phyloP scores from a whole-genome alignment of 768 basidiomycete genomes.

The Macrolepiota fuliginosa region DNA sequence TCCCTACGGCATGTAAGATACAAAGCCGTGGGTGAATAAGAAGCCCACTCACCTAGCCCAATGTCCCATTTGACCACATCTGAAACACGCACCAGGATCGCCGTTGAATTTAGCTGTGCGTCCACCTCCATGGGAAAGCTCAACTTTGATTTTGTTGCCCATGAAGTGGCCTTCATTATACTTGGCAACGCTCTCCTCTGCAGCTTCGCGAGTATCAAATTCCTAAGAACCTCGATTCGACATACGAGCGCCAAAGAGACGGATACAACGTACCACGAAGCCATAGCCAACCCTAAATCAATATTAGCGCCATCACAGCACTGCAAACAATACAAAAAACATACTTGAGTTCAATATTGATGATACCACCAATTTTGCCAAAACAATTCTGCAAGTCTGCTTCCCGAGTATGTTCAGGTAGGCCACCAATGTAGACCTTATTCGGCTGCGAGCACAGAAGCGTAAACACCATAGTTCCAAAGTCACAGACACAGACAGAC shows the following conservation, averaged over 20 bases:
- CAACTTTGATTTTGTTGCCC: slow-evolving; percentile 91
- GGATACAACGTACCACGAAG: slow-evolving; percentile 67
- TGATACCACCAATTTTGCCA: slow-evolving; percentile 76
- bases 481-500: slow-evolving; percentile 32
- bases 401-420: slow-evolving; percentile 83
- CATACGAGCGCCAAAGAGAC: neutral
- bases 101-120: slow-evolving; percentile 76
- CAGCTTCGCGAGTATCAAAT: slow-evolving; percentile 78
- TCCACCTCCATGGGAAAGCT: slow-evolving; percentile 81
- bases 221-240: slow-evolving; percentile 45
- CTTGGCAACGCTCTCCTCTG: slow-evolving; percentile 84
- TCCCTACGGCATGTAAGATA: slow-evolving; percentile 44
- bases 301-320: slow-evolving; percentile 15
- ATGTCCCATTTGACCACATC: slow-evolving; percentile 81
- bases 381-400: slow-evolving; percentile 87
- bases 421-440: slow-evolving; percentile 90
- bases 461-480: slow-evolving; percentile 60
- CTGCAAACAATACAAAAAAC: slow-evolving; percentile 26
- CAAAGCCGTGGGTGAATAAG: slow-evolving; percentile 2
- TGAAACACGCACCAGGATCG: slow-evolving; percentile 89
- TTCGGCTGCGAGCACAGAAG: slow-evolving; percentile 76
- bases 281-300: slow-evolving; percentile 75
- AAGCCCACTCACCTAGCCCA: slow-evolving; percentile 72
- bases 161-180: slow-evolving; percentile 90
- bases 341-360: slow-evolving; percentile 81